Evolutionary conservation across 2,329 filamentous ascomycete species (phyloP), one percentile per base, ranked within the genome.

Genomic region (Nemania diffusa): DNA sequence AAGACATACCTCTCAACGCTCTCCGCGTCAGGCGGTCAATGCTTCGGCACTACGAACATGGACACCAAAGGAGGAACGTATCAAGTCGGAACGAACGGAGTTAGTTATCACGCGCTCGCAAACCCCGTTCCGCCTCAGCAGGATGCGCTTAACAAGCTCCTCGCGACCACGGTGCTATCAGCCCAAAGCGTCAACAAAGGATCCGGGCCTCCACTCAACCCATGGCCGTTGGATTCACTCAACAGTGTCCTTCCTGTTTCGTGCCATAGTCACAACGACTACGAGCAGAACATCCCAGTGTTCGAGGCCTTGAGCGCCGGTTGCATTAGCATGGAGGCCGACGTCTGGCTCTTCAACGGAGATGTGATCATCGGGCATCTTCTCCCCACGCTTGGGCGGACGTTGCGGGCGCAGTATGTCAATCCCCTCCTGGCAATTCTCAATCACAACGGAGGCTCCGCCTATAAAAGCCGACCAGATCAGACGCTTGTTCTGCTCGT

Each of bases 251-350:
- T 70, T 17, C 75, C 75, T 1, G 65, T 64, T 11, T 32, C 68
- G 1, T 76, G 74, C 29, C 75, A 77, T 26, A 76, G 74, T 20
- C 75, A 77, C 29, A 76, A 76, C 53, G 75, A 77, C 60, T 77
- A 77, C 58, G 69, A 71, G 20, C 72, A 67, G 4, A 59, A 70
- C 22, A 71, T 77, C 22, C 75, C 75, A 5, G 44, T 77, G 1
- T 77, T 72, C 59, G 50, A 67, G 13, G 74, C 74, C 1, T 73
- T 77, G 50, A 71, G 64, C 8, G 75, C 74, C 4, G 75, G 75
- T 1, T 77, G 75, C 22, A 71, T 74, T 34, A 63, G 74, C 6
- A 69, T 74, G 50, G 75, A 77, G 57, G 75, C 73, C 11, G 75
- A 77, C 53, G 74, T 76, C 46, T 76, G 69, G 65, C 69, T 69